These are phyloP conservation scores for Luffa aegyptiaca DNA, from an alignment of 306 rosid species.

Conservation along the genomic window DNA sequence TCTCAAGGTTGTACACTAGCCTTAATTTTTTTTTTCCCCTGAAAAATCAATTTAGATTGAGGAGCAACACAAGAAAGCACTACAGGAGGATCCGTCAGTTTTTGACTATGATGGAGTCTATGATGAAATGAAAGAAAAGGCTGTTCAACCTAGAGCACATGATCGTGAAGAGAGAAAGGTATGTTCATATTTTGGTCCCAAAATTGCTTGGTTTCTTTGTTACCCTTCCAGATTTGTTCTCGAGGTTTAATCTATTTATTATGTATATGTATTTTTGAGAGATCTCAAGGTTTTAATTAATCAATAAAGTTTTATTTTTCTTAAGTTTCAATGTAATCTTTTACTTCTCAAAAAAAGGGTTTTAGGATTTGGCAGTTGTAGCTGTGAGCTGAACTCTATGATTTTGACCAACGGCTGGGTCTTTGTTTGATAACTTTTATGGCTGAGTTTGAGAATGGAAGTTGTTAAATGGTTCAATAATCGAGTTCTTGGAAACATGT, in stretches of 20 bases:
- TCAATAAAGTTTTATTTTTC: not conserved
- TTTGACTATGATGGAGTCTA: constrained; percentile 85
- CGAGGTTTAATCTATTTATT: not conserved
- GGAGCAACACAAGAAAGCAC: constrained; percentile 74
- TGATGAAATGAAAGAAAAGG: constrained; percentile 71
- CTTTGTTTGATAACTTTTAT: not conserved
- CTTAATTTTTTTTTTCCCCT: not conserved
- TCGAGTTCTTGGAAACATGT: too few species aligned
- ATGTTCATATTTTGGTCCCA: not conserved
- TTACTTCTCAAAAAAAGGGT: not conserved
- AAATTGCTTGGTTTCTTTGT: not conserved
- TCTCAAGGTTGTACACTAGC: not conserved
- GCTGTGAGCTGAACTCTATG: not conserved
- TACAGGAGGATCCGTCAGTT: constrained; percentile 71
- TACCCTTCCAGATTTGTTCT: not conserved
- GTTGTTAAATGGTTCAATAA: not conserved
- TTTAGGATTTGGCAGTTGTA: not conserved
- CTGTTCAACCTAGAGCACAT: constrained; percentile 39
- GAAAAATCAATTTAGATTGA: constrained; percentile 29
- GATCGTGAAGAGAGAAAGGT: constrained; percentile 77
- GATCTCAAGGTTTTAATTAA: not conserved
- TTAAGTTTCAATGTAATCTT: not conserved
- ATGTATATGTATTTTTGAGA: too few species aligned
- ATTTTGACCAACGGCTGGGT: not conserved
- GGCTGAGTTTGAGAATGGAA: not conserved